Evolutionary conservation across 441 rosid species (phyloP).

Genomic region (Gossypium schwendimanii): DNA sequence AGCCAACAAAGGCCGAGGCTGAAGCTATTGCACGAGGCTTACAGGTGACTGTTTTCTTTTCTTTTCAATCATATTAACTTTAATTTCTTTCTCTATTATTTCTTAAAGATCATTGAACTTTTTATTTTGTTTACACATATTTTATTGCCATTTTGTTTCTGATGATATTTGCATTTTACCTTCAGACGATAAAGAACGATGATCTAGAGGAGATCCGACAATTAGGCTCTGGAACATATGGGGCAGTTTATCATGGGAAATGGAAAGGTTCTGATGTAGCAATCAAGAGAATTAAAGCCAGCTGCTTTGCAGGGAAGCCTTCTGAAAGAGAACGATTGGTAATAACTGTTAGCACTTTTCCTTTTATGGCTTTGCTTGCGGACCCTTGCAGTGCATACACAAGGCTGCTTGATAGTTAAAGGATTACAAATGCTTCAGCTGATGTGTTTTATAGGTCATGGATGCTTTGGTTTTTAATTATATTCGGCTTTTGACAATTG

Average conservation of each 20-base stretch:
- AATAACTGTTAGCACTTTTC: slow-evolving; percentile 15
- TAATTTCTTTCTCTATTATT: slow-evolving; percentile 9
- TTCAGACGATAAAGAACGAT: slow-evolving; percentile 72
- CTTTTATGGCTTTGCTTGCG: neutral
- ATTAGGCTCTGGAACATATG: slow-evolving; percentile 86
- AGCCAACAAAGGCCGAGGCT: slow-evolving; percentile 90
- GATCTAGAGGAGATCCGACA: slow-evolving; percentile 91
- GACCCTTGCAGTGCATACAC: neutral
- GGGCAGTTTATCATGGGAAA: slow-evolving; percentile 90
- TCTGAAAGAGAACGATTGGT: slow-evolving; percentile 94
- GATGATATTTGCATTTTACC: slow-evolving; percentile 17
- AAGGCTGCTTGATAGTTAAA: slow-evolving; percentile 5
- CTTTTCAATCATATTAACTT: neutral
- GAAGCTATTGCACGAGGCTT: slow-evolving; percentile 88
- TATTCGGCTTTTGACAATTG: neutral
- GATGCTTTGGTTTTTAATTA: neutral
- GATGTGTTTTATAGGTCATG: neutral
- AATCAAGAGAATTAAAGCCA: slow-evolving; percentile 89
- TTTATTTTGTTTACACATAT: neutral
- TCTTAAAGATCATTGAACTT: neutral
- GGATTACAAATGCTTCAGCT: neutral
- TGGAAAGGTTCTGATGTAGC: slow-evolving; percentile 99
- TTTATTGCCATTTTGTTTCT: slow-evolving; percentile 6
- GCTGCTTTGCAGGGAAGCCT: slow-evolving; percentile 96
- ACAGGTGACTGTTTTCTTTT: slow-evolving; percentile 47